Evolutionary conservation across 768 basidiomycete genomes (phyloP).

Genomic region (Boletellus ananiceps): DNA sequence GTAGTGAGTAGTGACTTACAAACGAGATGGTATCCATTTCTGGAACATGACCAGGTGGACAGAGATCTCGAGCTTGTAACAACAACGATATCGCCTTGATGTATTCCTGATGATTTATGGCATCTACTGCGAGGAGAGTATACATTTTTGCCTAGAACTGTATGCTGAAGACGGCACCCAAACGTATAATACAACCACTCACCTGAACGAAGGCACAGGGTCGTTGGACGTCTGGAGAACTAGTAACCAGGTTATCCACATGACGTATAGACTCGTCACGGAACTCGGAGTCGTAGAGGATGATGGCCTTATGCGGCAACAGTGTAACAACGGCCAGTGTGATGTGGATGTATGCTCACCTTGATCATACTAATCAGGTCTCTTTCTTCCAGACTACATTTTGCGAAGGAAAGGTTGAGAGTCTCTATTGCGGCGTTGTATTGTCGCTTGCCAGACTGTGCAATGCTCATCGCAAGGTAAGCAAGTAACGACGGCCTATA

Average conservation of each 20-base stretch:
- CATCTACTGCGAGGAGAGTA: slow-evolving; percentile 8
- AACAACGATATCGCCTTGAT: background rate
- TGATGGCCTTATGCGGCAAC: slow-evolving; percentile 5
- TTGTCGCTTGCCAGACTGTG: background rate
- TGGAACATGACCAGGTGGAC: slow-evolving; percentile 6
- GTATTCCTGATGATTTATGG: background rate
- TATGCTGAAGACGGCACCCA: background rate
- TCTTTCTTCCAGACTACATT: background rate
- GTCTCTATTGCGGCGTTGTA: background rate
- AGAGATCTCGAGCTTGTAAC: slow-evolving; percentile 7
- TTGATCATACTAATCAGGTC: slow-evolving; percentile 10
- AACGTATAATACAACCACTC: background rate
- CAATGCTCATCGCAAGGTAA: slow-evolving; percentile 7
- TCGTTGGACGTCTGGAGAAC: background rate
- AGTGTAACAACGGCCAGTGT: background rate
- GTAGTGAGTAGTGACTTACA: slow-evolving; percentile 1
- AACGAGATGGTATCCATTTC: slow-evolving; percentile 14
- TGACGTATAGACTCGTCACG: slow-evolving; percentile 1
- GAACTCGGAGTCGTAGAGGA: slow-evolving; percentile 5
- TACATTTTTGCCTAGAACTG: slow-evolving; percentile 15
- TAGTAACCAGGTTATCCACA: background rate
- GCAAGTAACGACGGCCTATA: slow-evolving; percentile 5
- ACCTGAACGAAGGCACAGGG: slow-evolving; percentile 12
- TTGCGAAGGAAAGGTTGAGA: slow-evolving; percentile 1
- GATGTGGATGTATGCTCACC: background rate